phyloP scores from a whole-genome alignment of 2,329 filamentous ascomycete species.

The Fusarium cicatricum region DNA sequence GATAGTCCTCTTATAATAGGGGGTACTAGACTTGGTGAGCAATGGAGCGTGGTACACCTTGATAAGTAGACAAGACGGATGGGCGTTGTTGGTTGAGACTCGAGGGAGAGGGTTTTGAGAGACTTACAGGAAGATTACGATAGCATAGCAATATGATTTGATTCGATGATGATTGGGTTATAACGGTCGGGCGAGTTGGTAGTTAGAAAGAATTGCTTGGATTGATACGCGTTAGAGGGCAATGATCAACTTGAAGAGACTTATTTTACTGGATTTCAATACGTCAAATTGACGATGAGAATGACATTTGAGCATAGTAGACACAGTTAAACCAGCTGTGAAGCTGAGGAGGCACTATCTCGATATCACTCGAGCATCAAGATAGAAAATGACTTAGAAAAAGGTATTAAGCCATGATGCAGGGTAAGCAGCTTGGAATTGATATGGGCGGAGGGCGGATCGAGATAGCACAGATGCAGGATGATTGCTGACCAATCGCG shows the following conservation, averaged over 20 bases:
- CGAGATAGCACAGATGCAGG: background rate
- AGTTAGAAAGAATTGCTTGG: background rate
- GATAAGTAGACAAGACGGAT: constrained; percentile 8
- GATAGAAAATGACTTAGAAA: background rate
- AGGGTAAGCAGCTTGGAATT: constrained; percentile 1
- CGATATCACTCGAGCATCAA: too few relatives aligned
- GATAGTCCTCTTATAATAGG: constrained; percentile 7
- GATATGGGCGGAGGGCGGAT: background rate
- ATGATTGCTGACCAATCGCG: constrained; percentile 21
- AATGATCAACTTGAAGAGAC: too few relatives aligned
- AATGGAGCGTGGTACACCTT: constrained; percentile 12
- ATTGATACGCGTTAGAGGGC: too few relatives aligned
- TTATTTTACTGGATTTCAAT: too few relatives aligned
- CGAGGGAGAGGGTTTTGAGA: constrained; percentile 1
- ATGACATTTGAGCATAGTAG: too few relatives aligned
- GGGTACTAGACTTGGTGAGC: constrained; percentile 18
- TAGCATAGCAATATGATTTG: constrained; percentile 27
- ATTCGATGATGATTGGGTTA: background rate
- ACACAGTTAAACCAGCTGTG: too few relatives aligned
- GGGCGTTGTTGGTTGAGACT: constrained; percentile 32
- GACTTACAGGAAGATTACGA: constrained; percentile 1
- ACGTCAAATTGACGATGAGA: too few relatives aligned
- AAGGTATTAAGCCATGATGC: too few relatives aligned
- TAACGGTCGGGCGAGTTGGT: background rate
- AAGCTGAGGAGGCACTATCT: too few relatives aligned